Evolutionary conservation across 352 stramenopile species (phyloP).

Genomic region (Globisporangium sylvaticum): DNA sequence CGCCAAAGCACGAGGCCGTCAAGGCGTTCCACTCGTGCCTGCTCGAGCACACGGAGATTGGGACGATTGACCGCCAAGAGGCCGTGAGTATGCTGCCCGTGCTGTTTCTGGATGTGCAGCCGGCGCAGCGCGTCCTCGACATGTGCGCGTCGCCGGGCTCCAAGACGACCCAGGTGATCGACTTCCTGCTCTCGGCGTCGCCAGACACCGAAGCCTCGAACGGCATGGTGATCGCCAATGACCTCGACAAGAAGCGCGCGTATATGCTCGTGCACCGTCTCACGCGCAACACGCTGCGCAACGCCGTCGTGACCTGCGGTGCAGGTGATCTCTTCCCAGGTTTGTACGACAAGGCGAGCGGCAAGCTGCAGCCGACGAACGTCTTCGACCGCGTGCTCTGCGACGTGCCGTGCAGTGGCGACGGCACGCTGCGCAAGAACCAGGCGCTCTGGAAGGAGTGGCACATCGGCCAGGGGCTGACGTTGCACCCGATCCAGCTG

Average conservation of each 20-base stretch:
- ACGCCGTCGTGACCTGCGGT: slow-evolving; percentile 91
- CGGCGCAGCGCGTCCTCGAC: slow-evolving; percentile 75
- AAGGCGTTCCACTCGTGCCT: slow-evolving; percentile 92
- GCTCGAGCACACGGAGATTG: slow-evolving; percentile 88
- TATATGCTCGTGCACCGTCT: slow-evolving; percentile 98
- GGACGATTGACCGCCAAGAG: slow-evolving; percentile 96
- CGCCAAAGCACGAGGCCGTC: slow-evolving; percentile 77
- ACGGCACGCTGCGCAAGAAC: slow-evolving; percentile 98
- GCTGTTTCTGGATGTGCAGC: slow-evolving; percentile 93
- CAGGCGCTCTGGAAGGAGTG: slow-evolving; percentile 93
- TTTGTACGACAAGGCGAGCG: slow-evolving; percentile 48
- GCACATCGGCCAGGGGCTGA: slow-evolving; percentile 89
- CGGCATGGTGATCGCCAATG: slow-evolving; percentile 94
- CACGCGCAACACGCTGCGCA: slow-evolving; percentile 74
- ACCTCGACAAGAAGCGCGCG: slow-evolving; percentile 94
- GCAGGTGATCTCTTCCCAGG: slow-evolving; percentile 92
- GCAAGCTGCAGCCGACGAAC: slow-evolving; percentile 50
- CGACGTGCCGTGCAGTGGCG: slow-evolving; percentile 97
- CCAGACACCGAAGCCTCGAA: slow-evolving; percentile 17
- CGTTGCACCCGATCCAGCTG: slow-evolving; percentile 93
- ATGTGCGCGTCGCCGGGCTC: slow-evolving; percentile 96
- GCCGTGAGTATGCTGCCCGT: slow-evolving; percentile 98
- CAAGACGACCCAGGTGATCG: slow-evolving; percentile 98
- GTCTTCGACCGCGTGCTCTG: slow-evolving; percentile 98
- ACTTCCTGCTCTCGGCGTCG: slow-evolving; percentile 49